Evolutionary conservation across 345 rosid species (phyloP).

Genomic region (Citrus glauca): DNA sequence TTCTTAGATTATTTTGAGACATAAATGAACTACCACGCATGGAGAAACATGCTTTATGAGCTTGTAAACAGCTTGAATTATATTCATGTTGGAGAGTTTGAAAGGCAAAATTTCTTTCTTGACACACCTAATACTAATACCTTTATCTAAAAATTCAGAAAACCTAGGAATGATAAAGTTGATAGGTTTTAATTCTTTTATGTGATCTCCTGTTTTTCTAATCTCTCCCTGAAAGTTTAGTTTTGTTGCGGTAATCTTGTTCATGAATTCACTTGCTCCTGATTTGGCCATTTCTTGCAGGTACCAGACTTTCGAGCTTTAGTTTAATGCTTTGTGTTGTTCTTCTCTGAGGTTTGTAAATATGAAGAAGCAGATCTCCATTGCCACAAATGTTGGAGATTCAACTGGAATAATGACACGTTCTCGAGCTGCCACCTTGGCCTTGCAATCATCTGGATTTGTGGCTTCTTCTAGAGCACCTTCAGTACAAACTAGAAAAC

Average conservation of each 20-base stretch:
- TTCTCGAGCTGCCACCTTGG: conserved; percentile 57
- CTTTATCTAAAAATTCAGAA: neutral
- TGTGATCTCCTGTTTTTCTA: neutral
- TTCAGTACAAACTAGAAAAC: conserved; percentile 32
- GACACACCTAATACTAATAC: neutral
- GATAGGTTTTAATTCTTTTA: neutral
- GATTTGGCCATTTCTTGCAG: conserved; percentile 22
- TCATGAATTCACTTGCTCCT: neutral
- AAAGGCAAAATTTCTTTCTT: neutral
- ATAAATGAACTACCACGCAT: neutral
- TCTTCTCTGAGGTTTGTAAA: conserved; percentile 30
- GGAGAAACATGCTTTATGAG: neutral
- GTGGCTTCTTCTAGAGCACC: conserved; percentile 29
- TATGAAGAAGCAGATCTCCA: conserved; percentile 55
- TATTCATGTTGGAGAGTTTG: neutral
- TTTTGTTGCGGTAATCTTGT: neutral
- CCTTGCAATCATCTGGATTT: conserved; percentile 35
- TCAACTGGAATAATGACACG: conserved; percentile 64
- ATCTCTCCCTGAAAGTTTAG: neutral
- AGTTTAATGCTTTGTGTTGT: conserved; percentile 21
- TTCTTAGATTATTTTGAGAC: neutral
- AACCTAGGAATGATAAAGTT: neutral
- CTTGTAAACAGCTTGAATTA: neutral
- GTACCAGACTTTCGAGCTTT: neutral
- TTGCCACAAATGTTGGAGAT: conserved; percentile 27